Percentiles rank a stretch among this genome's conserved stretches.
phyloP scores from a whole-genome alignment of 2,329 filamentous ascomycete genomes.

The Coniochaeta hoffmannii region DNA sequence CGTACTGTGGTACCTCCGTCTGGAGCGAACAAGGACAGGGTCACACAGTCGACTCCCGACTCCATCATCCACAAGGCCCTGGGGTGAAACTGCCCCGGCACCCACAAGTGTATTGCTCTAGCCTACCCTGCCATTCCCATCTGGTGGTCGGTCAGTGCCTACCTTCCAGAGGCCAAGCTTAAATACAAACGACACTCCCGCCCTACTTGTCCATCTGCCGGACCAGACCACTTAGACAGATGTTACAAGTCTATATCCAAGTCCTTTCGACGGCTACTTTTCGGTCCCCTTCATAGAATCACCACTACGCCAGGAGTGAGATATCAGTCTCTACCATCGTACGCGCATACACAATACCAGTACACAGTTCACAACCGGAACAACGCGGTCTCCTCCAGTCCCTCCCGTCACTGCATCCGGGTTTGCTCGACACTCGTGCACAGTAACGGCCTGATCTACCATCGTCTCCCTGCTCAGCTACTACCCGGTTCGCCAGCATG shows the following conservation, averaged over 20 bases:
- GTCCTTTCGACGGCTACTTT: neutral
- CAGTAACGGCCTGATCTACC: neutral
- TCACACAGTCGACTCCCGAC: neutral
- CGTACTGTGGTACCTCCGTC: no score
- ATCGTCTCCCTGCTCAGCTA: neutral
- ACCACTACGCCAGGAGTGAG: constrained; percentile 1
- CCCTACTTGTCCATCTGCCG: neutral
- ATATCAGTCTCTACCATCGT: neutral
- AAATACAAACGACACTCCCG: constrained; percentile 18
- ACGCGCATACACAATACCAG: neutral
- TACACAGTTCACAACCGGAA: neutral
- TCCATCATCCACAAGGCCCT: neutral
- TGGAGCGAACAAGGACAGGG: neutral
- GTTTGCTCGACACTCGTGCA: neutral
- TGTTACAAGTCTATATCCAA: neutral
- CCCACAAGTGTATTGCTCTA: neutral
- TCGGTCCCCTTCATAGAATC: constrained; percentile 5
- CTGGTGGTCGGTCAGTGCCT: neutral
- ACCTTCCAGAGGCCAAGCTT: constrained; percentile 8
- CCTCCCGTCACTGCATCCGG: neutral
- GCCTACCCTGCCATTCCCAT: neutral
- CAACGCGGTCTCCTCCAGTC: neutral
- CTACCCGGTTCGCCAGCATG: constrained; percentile 24
- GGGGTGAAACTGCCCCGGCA: neutral
- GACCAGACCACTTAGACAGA: neutral